phyloP scores from a whole-genome alignment of 192 early-diverging fungal genomes.

The Coemansia sp. region DNA sequence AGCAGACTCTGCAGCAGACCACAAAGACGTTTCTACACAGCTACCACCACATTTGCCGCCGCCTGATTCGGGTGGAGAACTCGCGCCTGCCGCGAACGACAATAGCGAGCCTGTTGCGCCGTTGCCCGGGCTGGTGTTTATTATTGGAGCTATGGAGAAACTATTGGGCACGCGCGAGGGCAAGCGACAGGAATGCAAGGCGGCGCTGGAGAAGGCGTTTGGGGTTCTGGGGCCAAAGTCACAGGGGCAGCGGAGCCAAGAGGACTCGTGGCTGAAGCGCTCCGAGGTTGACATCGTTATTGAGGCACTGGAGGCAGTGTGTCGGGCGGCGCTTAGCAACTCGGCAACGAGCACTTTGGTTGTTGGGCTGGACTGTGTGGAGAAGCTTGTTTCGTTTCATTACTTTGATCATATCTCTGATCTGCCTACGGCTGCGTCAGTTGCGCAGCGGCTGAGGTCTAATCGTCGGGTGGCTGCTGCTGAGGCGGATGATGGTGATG shows the following conservation, averaged over 20 bases:
- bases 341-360: constrained; percentile 56
- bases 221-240: constrained; percentile 16
- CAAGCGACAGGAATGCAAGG: constrained; percentile 49
- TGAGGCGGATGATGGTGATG: not conserved
- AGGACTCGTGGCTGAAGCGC: constrained; percentile 17
- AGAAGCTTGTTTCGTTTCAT: constrained; percentile 71
- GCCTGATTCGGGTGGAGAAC: not conserved
- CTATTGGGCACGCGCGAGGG: constrained; percentile 58
- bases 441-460: constrained; percentile 9
- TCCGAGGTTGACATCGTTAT: constrained; percentile 55
- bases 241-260: constrained; percentile 7
- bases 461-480: constrained; percentile 15
- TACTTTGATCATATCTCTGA: constrained; percentile 53
- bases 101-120: not conserved
- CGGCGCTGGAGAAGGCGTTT: constrained; percentile 53
- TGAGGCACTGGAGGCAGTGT: constrained; percentile 53
- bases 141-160: constrained; percentile 65
- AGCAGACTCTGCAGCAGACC: too few relatives aligned
- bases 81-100: not conserved
- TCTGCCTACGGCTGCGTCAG: constrained; percentile 9
- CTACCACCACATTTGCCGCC: not conserved
- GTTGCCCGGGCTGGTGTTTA: constrained; percentile 57
- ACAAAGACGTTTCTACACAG: too few relatives aligned
- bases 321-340: constrained; percentile 54
- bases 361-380: constrained; percentile 78